Percentiles rank a stretch among this genome's conserved stretches.
phyloP scores from a whole-genome alignment of 495 filamentous ascomycete species.

The Letharia lupina region DNA sequence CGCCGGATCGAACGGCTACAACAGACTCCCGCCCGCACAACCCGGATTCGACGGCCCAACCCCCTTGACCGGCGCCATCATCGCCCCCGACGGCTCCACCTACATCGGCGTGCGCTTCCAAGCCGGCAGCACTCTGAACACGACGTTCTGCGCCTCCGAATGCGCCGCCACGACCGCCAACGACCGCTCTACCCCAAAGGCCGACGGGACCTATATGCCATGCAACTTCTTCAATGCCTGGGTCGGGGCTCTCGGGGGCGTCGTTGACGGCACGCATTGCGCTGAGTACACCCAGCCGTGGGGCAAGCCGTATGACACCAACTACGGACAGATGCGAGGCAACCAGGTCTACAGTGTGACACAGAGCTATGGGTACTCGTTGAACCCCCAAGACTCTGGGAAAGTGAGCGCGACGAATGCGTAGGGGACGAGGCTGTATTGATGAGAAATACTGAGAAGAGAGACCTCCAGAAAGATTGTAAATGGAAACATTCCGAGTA shows the following conservation, averaged over 20 bases:
- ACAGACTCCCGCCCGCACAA: background rate
- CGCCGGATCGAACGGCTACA: slow-evolving; percentile 33
- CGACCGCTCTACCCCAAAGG: slow-evolving; percentile 27
- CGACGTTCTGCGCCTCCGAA: background rate
- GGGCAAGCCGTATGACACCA: slow-evolving; percentile 25
- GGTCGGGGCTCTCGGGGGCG: slow-evolving; percentile 36
- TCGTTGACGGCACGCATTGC: slow-evolving; percentile 27
- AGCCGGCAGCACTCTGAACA: background rate
- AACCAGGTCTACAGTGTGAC: slow-evolving; percentile 17
- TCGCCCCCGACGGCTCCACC: background rate
- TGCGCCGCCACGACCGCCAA: slow-evolving; percentile 20
- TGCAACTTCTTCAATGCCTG: slow-evolving; percentile 45
- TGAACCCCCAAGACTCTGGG: background rate
- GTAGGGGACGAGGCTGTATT: too few species aligned
- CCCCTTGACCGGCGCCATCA: background rate
- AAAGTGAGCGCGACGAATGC: background rate
- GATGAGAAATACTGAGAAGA: too few species aligned
- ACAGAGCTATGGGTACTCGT: slow-evolving; percentile 17
- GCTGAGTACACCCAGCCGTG: slow-evolving; percentile 26
- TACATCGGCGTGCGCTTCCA: background rate
- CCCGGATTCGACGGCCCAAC: background rate
- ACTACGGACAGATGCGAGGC: slow-evolving; percentile 22
- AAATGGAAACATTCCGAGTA: too few species aligned
- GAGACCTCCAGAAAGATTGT: too few species aligned
- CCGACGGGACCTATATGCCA: slow-evolving; percentile 28